Conservation (phyloP, 768 basidiomycete genomes). For the Lactifluus piperatus region DNA sequence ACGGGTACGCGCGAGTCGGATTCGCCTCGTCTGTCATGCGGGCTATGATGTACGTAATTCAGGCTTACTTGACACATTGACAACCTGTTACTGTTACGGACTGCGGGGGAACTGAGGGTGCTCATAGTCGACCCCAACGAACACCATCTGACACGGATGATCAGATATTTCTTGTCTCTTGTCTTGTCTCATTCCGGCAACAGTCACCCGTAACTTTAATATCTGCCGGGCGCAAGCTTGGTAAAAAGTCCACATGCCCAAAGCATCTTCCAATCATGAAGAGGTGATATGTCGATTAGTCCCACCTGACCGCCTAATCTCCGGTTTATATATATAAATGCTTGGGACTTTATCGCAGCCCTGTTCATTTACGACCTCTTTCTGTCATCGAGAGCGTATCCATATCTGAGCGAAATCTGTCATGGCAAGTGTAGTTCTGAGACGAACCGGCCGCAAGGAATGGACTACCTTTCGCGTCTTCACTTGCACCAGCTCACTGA, state of each 20-base stretch:
- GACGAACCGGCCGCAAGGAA: slow-evolving; percentile 54
- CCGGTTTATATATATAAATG: neutral
- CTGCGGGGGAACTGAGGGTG: neutral
- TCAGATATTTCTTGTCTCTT: neutral
- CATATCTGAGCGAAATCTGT: slow-evolving; percentile 16
- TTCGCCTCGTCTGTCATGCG: no score
- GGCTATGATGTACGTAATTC: no score
- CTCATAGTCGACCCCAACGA: neutral
- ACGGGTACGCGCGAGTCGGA: no score
- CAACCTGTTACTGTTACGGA: neutral
- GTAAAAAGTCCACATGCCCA: neutral
- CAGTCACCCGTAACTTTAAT: neutral
- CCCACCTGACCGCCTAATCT: neutral
- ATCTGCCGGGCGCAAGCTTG: neutral
- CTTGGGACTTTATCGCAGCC: neutral
- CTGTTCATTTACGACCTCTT: neutral
- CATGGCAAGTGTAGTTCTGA: slow-evolving; percentile 48
- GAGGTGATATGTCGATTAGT: neutral
- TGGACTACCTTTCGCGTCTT: slow-evolving; percentile 5
- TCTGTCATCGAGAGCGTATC: slow-evolving; percentile 8
- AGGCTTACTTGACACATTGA: neutral
- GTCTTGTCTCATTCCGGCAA: neutral
- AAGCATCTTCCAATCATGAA: neutral
- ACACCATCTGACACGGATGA: neutral
- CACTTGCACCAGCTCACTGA: slow-evolving; percentile 1